Evolutionary conservation across 768 basidiomycete genomes (phyloP), one percentile per base, ranked within the genome.

Genomic region (Xerocomellus intermedius): DNA sequence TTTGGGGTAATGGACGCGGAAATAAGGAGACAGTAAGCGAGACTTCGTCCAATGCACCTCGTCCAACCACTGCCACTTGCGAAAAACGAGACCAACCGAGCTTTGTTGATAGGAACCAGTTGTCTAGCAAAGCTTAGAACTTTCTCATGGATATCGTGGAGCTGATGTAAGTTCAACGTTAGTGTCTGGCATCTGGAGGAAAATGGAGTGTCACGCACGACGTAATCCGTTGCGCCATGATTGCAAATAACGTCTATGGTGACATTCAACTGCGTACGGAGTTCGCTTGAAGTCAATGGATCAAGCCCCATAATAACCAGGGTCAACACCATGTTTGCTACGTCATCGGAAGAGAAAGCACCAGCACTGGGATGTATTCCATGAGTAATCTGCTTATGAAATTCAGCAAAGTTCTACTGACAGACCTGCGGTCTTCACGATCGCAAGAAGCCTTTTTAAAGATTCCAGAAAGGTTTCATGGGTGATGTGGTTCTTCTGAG

Each of bases 241-340:
- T 69, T 69, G 56, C 80, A 83, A 35, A 84, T 58, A 22, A 64
- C 61, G 45, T 86, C 77, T 38, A 86, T 67, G 1, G 79, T 74
- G 8, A 70, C 59, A 42, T 75, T 75, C 42, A 87, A 68, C 8
- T 82, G 81, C 24, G 65, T 71, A 50, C 68, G 73, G 8, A 84
- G 71, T 14, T 80, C 77, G 4, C 67, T 62, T 2, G 77, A 69
- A 32, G 78, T 78, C 13, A 75, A 69, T 2, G 75, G 66, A 60
- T 90, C 88, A 56, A 87, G 76, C 2, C 75, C 84, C 26, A 90
- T 65, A 3, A 85, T 69, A 5, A 85, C 56, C 39, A 91, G 59
- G 2, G 75, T 68, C 46, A 82, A 58, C 8, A 85, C 59, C 21
- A 85, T 64, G 53, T 82, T 76, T 13, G 80, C 75, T 1, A 79